These are phyloP conservation scores for Chalara sp. DNA, from an alignment of 2,329 filamentous ascomycete genomes.

Conservation along the genomic window DNA sequence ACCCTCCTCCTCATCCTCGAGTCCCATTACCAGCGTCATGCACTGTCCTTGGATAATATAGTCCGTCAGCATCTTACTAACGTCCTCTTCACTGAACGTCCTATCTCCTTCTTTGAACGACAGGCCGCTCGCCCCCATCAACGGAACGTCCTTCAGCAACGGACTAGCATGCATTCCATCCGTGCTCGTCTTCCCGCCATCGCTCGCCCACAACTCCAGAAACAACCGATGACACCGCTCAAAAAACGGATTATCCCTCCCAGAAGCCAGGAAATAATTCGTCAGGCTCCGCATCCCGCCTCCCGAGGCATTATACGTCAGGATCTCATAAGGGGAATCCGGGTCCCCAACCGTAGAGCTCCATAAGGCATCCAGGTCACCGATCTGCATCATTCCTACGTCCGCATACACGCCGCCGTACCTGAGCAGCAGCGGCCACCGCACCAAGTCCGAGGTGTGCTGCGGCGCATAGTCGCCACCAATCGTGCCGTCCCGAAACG, in stretches of 20 bases:
- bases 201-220: constrained; percentile 42
- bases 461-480: constrained; percentile 43
- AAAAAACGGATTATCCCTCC: constrained; percentile 40
- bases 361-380: constrained; percentile 49
- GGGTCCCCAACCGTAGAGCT: constrained; percentile 39
- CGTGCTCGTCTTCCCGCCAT: constrained; percentile 39
- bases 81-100: constrained; percentile 31
- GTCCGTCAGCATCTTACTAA: constrained; percentile 40
- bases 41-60: constrained; percentile 52
- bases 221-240: constrained; percentile 41
- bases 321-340: constrained; percentile 38
- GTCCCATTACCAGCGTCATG: constrained; percentile 43
- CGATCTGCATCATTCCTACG: constrained; percentile 49
- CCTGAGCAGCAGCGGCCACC: constrained; percentile 47
- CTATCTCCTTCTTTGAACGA: constrained; percentile 26
- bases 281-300: constrained; percentile 31
- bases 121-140: constrained; percentile 24
- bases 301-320: constrained; percentile 38
- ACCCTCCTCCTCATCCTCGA: constrained; percentile 40
- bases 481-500: constrained; percentile 43
- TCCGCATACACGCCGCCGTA: constrained; percentile 54
- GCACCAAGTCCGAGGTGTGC: constrained; percentile 51
- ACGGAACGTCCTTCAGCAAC: constrained; percentile 37
- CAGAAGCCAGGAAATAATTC: constrained; percentile 42
- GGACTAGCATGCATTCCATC: constrained; percentile 42